Evolutionary conservation across 2,329 filamentous ascomycete genomes (phyloP).

Genomic region (Aureobasidium zeae): DNA sequence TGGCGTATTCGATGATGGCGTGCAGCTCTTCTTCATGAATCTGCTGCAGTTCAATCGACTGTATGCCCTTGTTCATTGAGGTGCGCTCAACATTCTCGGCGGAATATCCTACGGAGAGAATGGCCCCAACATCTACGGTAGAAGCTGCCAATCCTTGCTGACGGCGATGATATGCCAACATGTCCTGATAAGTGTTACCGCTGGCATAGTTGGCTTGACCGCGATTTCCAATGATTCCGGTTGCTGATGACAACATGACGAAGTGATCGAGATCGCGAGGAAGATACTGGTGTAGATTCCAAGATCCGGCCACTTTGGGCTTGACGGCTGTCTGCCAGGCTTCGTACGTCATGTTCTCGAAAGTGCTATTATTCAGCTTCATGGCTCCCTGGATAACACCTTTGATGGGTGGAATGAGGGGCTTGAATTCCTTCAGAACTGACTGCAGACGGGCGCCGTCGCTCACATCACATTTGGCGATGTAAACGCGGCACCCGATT

Average conservation of each 20-base stretch:
- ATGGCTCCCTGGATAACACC: neutral
- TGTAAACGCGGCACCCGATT: neutral
- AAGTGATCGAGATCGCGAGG: conserved; percentile 24
- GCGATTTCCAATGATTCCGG: conserved; percentile 7
- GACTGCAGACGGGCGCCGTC: neutral
- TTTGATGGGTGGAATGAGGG: neutral
- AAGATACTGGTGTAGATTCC: conserved; percentile 22
- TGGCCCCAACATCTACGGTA: too few relatives aligned
- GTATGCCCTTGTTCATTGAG: too few relatives aligned
- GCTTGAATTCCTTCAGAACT: neutral
- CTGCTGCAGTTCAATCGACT: too few relatives aligned
- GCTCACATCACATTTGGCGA: neutral
- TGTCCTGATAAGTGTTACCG: too few relatives aligned
- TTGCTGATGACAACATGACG: conserved; percentile 18
- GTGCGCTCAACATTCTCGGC: too few relatives aligned
- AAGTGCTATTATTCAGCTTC: neutral
- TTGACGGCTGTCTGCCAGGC: conserved; percentile 17
- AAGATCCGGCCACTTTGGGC: conserved; percentile 25
- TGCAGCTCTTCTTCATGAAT: too few relatives aligned
- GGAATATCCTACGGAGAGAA: too few relatives aligned
- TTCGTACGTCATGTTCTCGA: conserved; percentile 19
- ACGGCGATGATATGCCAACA: too few relatives aligned
- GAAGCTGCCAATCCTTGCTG: too few relatives aligned
- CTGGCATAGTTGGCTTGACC: conserved; percentile 18
- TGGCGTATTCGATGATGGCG: too few relatives aligned